Evolutionary conservation across 805 yeast species (phyloP).

Genomic region (Schwanniomyces occidentalis): DNA sequence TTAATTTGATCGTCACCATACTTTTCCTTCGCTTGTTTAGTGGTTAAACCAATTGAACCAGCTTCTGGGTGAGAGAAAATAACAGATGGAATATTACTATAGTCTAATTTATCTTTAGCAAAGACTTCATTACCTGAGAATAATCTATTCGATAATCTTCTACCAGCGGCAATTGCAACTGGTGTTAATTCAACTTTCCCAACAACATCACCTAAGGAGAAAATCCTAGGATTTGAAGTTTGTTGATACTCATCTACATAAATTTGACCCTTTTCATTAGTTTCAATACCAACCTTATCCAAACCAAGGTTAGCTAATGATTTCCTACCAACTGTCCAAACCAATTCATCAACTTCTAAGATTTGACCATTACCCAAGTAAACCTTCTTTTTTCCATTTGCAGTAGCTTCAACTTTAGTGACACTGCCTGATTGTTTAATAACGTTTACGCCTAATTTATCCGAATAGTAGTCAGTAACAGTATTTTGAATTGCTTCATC

Average conservation of each 20-base stretch:
- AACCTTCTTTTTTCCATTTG: slow-evolving; percentile 38
- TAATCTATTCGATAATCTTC: slow-evolving; percentile 86
- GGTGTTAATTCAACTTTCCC: slow-evolving; percentile 96
- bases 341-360: slow-evolving; percentile 67
- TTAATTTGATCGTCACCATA: slow-evolving; percentile 81
- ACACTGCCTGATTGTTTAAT: slow-evolving; percentile 62
- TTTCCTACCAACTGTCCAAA: slow-evolving; percentile 95
- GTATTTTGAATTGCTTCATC: slow-evolving; percentile 79
- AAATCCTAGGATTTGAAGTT: slow-evolving; percentile 68
- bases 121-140: slow-evolving; percentile 74
- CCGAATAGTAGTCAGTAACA: slow-evolving; percentile 76
- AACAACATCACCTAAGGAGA: slow-evolving; percentile 90
- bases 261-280: slow-evolving; percentile 61
- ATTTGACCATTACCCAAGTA: slow-evolving; percentile 36
- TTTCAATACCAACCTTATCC: slow-evolving; percentile 70
- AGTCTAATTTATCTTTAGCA: slow-evolving; percentile 79
- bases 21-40: slow-evolving; percentile 71
- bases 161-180: slow-evolving; percentile 97
- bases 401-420: slow-evolving; percentile 32
- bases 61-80: slow-evolving; percentile 98
- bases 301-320: slow-evolving; percentile 74
- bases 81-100: slow-evolving; percentile 86
- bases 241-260: slow-evolving; percentile 86
- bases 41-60: slow-evolving; percentile 87
- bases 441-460: slow-evolving; percentile 73